Base-by-base conservation (phyloP, 495 filamentous ascomycete genomes). In the Astrocystis sublimbata region DNA sequence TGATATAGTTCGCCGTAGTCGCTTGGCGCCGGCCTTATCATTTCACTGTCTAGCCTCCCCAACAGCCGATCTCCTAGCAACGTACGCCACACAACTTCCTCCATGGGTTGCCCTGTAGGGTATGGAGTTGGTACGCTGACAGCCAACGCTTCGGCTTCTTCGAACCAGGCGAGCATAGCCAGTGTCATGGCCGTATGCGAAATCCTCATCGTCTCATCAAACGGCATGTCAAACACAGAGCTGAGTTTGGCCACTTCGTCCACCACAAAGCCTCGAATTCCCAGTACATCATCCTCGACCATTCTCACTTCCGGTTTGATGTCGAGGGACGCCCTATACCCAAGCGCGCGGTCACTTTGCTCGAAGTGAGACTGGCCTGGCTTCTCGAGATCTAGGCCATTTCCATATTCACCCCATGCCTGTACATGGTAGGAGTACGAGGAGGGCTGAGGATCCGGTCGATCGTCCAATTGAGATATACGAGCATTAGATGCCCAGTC, bases 151-250 rank as follows among this genome's bases (percentile, higher is more conserved):
- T 55, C 60, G 17, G 60, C 47, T 38, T 45, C 40, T 9, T 62
- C 49, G n/a, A 62, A 46, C 50, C 50, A 62, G 24, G 40, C 35
- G 4, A 52, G 47, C 36, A 19, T 12, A 15, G 60, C 15, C 13
- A 46, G 38, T 3, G 40, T 54, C 40, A 62, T 62, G n/a, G n/a
- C 23, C 13, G 50, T 46, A 30, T 53, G 60, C 23, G 58, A 51
- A 54, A 61, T 53, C 13, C 30, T 52, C 58, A 61, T 61, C 4
- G 0, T 54, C 24, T 52, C 47, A 46, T 61, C 58, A 49, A 79
- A 68, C 6, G 79, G 80, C 31, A 78, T 42, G 31, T 77, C 72
- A 60, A 81, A 78, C 3, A 82, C 43, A n/a, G 62, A 57, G 24
- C 63, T 73, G 35, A 74, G 68, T 49, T 75, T 61, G 31, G 64